Conservation (phyloP, 331 rosid genomes). For the Prunus yedoensis region DNA sequence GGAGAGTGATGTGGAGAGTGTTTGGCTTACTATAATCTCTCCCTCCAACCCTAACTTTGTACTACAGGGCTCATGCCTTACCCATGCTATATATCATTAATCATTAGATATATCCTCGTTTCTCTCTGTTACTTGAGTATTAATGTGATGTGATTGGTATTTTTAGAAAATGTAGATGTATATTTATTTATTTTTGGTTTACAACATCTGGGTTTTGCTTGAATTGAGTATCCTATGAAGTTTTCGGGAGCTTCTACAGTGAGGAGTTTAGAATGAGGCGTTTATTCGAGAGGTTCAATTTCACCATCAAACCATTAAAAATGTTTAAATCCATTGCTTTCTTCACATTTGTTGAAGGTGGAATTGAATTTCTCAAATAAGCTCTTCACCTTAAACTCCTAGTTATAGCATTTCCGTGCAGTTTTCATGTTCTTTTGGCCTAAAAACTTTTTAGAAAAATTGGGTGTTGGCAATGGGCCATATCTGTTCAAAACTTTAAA, state of each 20-base stretch:
- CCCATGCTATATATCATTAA: not conserved
- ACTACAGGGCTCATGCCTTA: slow-evolving; percentile 8
- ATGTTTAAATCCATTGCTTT: too few species aligned
- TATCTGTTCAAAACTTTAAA: not conserved
- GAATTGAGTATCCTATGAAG: not conserved
- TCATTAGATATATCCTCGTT: slow-evolving; percentile 8
- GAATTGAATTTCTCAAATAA: too few species aligned
- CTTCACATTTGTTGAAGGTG: too few species aligned
- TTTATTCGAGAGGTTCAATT: too few species aligned
- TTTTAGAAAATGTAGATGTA: not conserved
- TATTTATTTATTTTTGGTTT: not conserved
- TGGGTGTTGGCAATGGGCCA: too few species aligned
- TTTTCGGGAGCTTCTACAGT: not conserved
- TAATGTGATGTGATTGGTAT: not conserved
- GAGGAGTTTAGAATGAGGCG: too few species aligned
- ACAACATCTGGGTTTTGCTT: not conserved
- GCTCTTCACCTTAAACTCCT: too few species aligned
- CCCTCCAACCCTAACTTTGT: slow-evolving; percentile 31
- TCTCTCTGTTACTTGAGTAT: not conserved
- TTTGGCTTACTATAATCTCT: slow-evolving; percentile 13
- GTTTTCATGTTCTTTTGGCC: not conserved
- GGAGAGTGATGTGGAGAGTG: slow-evolving; percentile 20
- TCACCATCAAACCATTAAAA: too few species aligned
- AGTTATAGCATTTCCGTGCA: too few species aligned
- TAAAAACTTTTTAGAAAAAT: too few species aligned